Base-by-base conservation (phyloP, 2,329 filamentous ascomycete genomes). In the Davidsoniella neocaledoniae region DNA sequence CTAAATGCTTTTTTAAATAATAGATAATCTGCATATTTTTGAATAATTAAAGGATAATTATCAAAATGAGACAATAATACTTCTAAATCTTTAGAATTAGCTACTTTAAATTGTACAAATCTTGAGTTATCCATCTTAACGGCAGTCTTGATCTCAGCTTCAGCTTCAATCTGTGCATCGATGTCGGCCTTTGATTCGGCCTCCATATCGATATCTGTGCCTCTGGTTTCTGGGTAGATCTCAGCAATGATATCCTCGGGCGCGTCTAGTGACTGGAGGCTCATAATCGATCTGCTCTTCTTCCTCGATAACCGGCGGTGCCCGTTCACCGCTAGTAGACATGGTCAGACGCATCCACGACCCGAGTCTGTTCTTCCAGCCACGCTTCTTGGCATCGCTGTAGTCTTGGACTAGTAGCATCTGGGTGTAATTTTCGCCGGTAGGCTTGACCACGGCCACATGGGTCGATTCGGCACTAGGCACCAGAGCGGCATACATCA, bases 361-460 rank as follows among this genome's bases (percentile, higher is more conserved):
- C 9, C 45, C 37, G 39, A 53, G 37, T 48, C 45, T 43, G 37
- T 50, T 48, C 23, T 46, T 48, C 52, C 52, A 53, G 25, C 37
- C 40, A 19, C 52, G 40, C 17, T 40, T 43, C 17, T 51, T 51
- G 23, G 21, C 21, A 33, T 48, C 42, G 25, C 39, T 44, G 26
- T 47, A 36, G 14, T 52, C 47, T n/a, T 49, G 38, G 16, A 54
- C 29, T 6, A 44, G 23, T 19, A 36, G 19, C 12, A 44, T 10
- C 2, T 21, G 5, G 14, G 17, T n/a, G n/a, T 25, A 14, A 8
- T 16, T 41, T 9, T 16, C 25, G 21, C 9, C 42, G 3, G 47
- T 10, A 16, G 25, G 23, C 17, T 12, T 33, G 8, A 48, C 41
- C 6, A 47, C 26, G 16, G 36, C 37, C 4, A 23, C 6, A 17